phyloP scores from a whole-genome alignment of 192 early-diverging fungal genomes.

The Coemansia sp. region DNA sequence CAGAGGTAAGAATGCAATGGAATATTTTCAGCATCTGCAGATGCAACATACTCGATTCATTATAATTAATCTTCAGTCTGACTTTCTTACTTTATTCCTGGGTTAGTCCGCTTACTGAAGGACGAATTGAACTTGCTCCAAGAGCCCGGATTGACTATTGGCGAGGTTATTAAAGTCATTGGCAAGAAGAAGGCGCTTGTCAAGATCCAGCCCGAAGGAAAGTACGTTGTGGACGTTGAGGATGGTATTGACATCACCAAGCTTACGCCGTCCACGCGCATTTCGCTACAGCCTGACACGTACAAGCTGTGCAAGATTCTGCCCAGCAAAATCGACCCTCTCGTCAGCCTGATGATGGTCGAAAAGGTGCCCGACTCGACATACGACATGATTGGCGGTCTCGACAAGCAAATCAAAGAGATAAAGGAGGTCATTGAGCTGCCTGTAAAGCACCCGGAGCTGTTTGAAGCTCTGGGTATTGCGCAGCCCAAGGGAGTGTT shows the following conservation, averaged over 20 bases:
- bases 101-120: slow-evolving; percentile 86
- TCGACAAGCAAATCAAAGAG: slow-evolving; percentile 99
- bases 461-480: slow-evolving; percentile 97
- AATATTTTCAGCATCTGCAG: neutral
- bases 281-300: slow-evolving; percentile 90
- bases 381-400: slow-evolving; percentile 99
- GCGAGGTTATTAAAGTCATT: slow-evolving; percentile 98
- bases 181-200: slow-evolving; percentile 95
- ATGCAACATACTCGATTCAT: neutral
- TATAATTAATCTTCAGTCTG: neutral
- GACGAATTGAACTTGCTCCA: slow-evolving; percentile 97
- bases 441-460: slow-evolving; percentile 98
- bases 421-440: slow-evolving; percentile 99
- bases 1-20: slow-evolving; percentile 64
- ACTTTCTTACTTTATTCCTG: neutral
- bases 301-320: slow-evolving; percentile 94
- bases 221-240: slow-evolving; percentile 97
- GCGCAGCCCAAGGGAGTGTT: slow-evolving; percentile 99
- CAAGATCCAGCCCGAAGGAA: slow-evolving; percentile 96
- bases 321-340: slow-evolving; percentile 98
- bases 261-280: slow-evolving; percentile 90
- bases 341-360: slow-evolving; percentile 99
- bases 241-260: slow-evolving; percentile 87
- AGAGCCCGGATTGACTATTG: slow-evolving; percentile 94
- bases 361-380: slow-evolving; percentile 99